A percentile compares a stretch with the other conserved stretches of the same genome.
Conservation (phyloP, 495 filamentous ascomycete genomes). For the Staphylotrichum tortipilum region DNA sequence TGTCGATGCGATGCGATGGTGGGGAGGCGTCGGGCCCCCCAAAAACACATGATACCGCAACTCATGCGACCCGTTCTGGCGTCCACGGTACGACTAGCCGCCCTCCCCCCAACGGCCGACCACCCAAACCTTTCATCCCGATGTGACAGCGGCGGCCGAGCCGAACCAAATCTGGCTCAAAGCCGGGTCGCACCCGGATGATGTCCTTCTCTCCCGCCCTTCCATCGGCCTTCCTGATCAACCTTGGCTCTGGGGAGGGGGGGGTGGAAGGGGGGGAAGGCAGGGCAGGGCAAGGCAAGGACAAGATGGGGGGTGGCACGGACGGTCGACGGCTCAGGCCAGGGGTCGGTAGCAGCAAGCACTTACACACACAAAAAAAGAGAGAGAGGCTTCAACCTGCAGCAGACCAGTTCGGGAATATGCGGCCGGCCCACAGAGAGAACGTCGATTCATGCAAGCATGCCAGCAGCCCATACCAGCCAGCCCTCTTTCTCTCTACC, state of each 20-base stretch:
- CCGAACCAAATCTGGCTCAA: constrained; percentile 16
- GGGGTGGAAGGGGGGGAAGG: too few relatives aligned
- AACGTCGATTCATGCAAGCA: constrained; percentile 5
- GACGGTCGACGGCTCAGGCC: too few relatives aligned
- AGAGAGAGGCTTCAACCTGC: neutral
- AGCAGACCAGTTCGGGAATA: constrained; percentile 12
- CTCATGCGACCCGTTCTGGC: constrained; percentile 21
- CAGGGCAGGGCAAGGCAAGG: too few relatives aligned
- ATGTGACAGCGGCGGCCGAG: constrained; percentile 10
- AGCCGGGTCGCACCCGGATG: constrained; percentile 15
- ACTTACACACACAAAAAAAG: too few relatives aligned
- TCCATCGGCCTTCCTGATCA: constrained; percentile 7
- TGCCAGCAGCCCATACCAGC: neutral
- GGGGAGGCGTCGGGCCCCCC: too few relatives aligned
- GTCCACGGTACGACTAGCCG: constrained; percentile 11
- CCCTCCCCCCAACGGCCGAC: neutral
- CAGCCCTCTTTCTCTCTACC: too few relatives aligned
- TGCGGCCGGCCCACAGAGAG: constrained; percentile 6
- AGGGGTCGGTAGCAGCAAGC: neutral
- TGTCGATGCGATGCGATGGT: too few relatives aligned
- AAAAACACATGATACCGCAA: constrained; percentile 21
- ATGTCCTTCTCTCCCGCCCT: constrained; percentile 11
- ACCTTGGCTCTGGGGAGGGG: constrained; percentile 11
- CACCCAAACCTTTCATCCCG: too few relatives aligned
- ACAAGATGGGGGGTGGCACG: too few relatives aligned